Conservation (phyloP, 345 rosid genomes). For the thale cress (Arabidopsis thaliana) region DNA sequence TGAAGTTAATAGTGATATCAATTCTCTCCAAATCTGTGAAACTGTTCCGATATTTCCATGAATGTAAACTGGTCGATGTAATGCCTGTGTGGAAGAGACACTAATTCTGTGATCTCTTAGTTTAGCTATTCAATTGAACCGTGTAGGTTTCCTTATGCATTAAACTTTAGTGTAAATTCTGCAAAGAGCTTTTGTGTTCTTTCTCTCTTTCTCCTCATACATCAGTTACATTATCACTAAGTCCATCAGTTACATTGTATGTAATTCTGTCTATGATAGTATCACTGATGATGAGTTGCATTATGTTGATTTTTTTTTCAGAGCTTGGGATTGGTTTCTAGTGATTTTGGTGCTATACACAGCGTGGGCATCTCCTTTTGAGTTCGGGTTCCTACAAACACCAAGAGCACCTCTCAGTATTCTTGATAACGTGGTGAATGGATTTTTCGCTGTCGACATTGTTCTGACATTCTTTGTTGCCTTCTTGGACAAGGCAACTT, state of each 20-base stretch:
- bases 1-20: not conserved
- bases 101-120: not conserved
- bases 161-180: not conserved
- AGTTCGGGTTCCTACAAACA: conserved; percentile 65
- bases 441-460: conserved; percentile 71
- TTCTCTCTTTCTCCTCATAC: not conserved
- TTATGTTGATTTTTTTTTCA: conserved; percentile 35
- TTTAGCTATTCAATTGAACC: not conserved
- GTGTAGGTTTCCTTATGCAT: not conserved
- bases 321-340: conserved; percentile 74
- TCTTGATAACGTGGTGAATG: conserved; percentile 67
- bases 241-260: not conserved
- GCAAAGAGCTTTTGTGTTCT: not conserved
- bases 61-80: conserved; percentile 35
- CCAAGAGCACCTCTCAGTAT: conserved; percentile 56
- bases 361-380: conserved; percentile 92
- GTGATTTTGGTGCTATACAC: conserved; percentile 79
- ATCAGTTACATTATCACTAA: not conserved
- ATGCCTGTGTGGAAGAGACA: conserved; percentile 17
- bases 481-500: conserved; percentile 72
- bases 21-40: not conserved
- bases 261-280: not conserved
- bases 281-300: not conserved
- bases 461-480: conserved; percentile 85
- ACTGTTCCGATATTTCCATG: not conserved